Base-by-base conservation (phyloP, 2,329 filamentous ascomycete genomes). In the Aureobasidium mangrovei region DNA sequence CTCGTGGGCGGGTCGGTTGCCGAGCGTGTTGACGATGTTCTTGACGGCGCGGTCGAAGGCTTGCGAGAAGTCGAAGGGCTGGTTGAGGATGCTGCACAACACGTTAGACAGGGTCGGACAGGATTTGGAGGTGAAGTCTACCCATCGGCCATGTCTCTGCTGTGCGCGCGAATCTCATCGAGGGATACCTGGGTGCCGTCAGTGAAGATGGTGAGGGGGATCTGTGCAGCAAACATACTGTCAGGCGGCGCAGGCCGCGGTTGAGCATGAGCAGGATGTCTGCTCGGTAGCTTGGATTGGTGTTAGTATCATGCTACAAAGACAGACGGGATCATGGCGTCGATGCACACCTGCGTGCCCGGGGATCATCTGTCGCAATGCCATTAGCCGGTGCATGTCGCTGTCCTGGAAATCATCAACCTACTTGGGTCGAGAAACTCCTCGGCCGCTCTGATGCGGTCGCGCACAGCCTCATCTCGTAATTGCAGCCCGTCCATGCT, bases 11-110 rank as follows among this genome's bases (percentile, higher is more conserved):
- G 88, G 82, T 39, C 87, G 82, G 63, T 86, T 83, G 8, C 85
- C 84, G 32, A 95, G 75, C 2, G 89, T 86, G 65, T 85, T 81
- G 59, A 97, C 84, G 51, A 96, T 86, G 60, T 93, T 84, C 67
- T 93, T 95, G 58, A 98, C 80, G 1, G 91, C 93, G 61, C 83
- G 79, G 68, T 98, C 88, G 72, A 98, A 97, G 53, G 91, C 90
- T 59, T 89, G 77, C 2, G 83, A 82, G 67, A 85, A 95, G 64
- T 95, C 89, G 72, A 96, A 97, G 1, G 93, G 93, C 53, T 85
- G 80, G 62, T 85, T 83, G 42, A 98, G 80, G 36, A 98, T 78
- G 48, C 83, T 83, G 55, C 80, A 4, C 18, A 9, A 33, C 8
- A 35, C 42, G 8, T 51, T 27, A 38, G 38, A 48, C 6, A 26